Conservation (phyloP, 2,329 filamentous ascomycete genomes). For the Diplodia sapinea region DNA sequence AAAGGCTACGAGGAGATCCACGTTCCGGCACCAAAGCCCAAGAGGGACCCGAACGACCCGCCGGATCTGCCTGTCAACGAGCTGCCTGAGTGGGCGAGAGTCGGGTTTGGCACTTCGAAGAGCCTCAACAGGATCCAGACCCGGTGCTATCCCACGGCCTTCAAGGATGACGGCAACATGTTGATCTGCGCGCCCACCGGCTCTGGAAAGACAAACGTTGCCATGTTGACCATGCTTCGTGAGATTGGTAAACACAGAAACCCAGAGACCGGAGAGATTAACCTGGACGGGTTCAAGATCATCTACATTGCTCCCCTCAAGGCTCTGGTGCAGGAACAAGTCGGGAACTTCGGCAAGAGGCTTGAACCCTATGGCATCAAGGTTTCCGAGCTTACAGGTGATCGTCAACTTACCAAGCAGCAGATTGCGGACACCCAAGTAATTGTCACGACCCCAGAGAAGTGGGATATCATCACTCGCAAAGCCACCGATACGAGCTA, state of each 20-base stretch:
- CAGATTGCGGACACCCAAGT: conserved; percentile 98
- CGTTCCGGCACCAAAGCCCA: conserved; percentile 89
- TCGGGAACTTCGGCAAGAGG: conserved; percentile 93
- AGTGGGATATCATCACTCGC: conserved; percentile 98
- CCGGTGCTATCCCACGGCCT: conserved; percentile 88
- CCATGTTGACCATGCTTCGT: conserved; percentile 93
- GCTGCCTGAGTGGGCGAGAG: conserved; percentile 89
- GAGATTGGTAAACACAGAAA: conserved; percentile 97
- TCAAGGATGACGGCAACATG: conserved; percentile 95
- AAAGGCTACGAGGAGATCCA: conserved; percentile 99
- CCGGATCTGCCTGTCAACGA: conserved; percentile 82
- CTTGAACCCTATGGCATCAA: conserved; percentile 89
- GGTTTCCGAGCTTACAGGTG: conserved; percentile 94
- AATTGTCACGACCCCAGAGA: conserved; percentile 97
- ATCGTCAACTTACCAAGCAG: conserved; percentile 96
- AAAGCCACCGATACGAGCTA: conserved; percentile 97
- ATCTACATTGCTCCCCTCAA: conserved; percentile 97
- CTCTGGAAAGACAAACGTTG: conserved; percentile 97
- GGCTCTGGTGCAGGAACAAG: conserved; percentile 94
- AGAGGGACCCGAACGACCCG: conserved; percentile 75
- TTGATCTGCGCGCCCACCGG: conserved; percentile 96
- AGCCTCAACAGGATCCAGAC: conserved; percentile 95
- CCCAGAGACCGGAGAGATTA: conserved; percentile 86
- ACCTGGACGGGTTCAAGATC: conserved; percentile 96
- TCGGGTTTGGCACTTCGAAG: conserved; percentile 83